These are phyloP conservation scores for Aquilaria agallochum DNA, from an alignment of 441 rosid species.

Conservation along the genomic window DNA sequence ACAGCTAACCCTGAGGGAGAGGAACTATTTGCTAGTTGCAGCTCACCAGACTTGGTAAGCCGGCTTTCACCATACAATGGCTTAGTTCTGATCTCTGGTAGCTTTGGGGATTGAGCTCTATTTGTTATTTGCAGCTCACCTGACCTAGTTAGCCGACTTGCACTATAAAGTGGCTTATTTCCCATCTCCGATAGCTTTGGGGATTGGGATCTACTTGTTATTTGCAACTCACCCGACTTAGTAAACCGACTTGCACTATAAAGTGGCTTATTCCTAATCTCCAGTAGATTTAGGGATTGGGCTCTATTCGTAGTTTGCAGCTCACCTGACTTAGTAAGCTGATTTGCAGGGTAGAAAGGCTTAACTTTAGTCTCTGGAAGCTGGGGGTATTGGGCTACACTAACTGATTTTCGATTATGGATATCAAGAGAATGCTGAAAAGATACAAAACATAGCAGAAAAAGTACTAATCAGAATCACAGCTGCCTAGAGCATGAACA, in stretches of 20 bases:
- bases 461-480: slow-evolving; percentile 9
- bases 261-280: not conserved
- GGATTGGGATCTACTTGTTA: slow-evolving; percentile 1
- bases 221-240: not conserved
- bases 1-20: slow-evolving; percentile 59
- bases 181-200: slow-evolving; percentile 27
- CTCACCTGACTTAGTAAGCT: too few relatives aligned
- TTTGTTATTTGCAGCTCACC: slow-evolving; percentile 27
- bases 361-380: too few relatives aligned
- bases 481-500: slow-evolving; percentile 11
- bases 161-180: slow-evolving; percentile 38
- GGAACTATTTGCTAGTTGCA: slow-evolving; percentile 33
- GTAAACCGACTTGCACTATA: too few relatives aligned
- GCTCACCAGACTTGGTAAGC: slow-evolving; percentile 35
- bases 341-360: too few relatives aligned
- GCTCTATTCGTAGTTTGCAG: not conserved
- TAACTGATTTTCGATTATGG: slow-evolving; percentile 31
- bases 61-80: slow-evolving; percentile 37
- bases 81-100: slow-evolving; percentile 29
- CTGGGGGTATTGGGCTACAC: not conserved
- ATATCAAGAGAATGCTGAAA: slow-evolving; percentile 44
- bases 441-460: slow-evolving; percentile 10
- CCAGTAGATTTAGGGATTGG: not conserved
- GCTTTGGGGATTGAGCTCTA: slow-evolving; percentile 38
- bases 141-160: slow-evolving; percentile 33